phyloP scores from a whole-genome alignment of 2,329 filamentous ascomycete genomes.

The Pseudogymnoascus sp. region DNA sequence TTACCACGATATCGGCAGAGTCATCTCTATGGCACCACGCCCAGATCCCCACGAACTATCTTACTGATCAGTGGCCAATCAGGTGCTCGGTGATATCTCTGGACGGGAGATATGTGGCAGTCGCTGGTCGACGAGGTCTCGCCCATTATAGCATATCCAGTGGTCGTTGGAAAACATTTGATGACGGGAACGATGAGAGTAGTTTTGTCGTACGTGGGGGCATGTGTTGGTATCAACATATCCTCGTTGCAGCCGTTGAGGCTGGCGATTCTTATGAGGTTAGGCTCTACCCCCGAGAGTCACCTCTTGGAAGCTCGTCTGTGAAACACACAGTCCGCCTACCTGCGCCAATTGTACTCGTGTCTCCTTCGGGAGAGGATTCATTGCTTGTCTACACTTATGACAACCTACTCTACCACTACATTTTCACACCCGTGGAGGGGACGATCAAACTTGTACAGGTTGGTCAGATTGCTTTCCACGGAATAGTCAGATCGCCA shows the following conservation, averaged over 20 bases:
- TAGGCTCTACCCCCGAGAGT: conserved; percentile 86
- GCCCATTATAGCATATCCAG: conserved; percentile 95
- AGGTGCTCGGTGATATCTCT: conserved; percentile 77
- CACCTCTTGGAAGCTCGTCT: conserved; percentile 62
- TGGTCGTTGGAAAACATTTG: conserved; percentile 91
- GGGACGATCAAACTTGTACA: conserved; percentile 70
- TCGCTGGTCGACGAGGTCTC: conserved; percentile 86
- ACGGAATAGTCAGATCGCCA: conserved; percentile 90
- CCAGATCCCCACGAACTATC: conserved; percentile 74
- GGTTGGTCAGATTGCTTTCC: conserved; percentile 96
- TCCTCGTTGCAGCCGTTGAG: conserved; percentile 89
- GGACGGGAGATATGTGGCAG: conserved; percentile 87
- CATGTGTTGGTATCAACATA: conserved; percentile 98
- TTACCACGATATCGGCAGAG: conserved; percentile 86
- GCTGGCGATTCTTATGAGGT: conserved; percentile 73
- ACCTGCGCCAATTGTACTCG: conserved; percentile 78
- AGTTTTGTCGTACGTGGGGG: conserved; percentile 89
- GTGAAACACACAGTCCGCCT: conserved; percentile 70
- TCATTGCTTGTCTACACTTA: conserved; percentile 95
- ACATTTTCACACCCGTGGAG: conserved; percentile 69
- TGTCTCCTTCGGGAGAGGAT: conserved; percentile 84
- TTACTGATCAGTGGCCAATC: conserved; percentile 91
- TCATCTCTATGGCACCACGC: conserved; percentile 92
- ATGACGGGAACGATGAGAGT: conserved; percentile 71
- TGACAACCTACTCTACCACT: conserved; percentile 93